Conservation (phyloP, 176 grass and related monocot species). For the Triticum dicoccoides region DNA sequence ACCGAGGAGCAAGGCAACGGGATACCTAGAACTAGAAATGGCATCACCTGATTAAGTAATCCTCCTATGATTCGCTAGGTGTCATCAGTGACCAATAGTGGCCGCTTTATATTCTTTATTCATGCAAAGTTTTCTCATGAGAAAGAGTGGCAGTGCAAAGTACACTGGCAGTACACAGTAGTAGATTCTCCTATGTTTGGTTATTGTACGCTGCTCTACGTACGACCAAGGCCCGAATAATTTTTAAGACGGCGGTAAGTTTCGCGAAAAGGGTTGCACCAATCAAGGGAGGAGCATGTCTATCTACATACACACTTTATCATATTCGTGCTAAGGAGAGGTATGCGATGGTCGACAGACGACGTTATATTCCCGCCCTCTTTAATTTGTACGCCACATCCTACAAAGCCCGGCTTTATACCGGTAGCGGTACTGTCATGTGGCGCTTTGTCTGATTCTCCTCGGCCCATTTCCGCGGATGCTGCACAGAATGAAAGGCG, state of each 20-base stretch:
- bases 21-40: background rate
- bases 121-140: background rate
- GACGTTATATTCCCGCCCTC: background rate
- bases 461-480: background rate
- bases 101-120: background rate
- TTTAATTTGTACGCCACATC: constrained; percentile 10
- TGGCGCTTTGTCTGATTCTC: constrained; percentile 14
- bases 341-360: background rate
- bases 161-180: background rate
- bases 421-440: background rate
- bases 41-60: background rate
- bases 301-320: background rate
- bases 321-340: constrained; percentile 19
- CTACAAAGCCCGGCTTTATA: constrained; percentile 15
- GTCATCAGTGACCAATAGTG: background rate
- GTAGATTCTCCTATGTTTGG: background rate
- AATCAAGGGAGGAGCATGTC: background rate
- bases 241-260: constrained; percentile 21
- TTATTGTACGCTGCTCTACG: background rate
- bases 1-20: background rate
- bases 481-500: background rate
- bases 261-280: background rate
- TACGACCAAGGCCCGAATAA: background rate
- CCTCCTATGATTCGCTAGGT: background rate
- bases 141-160: background rate